A percentile compares a stretch with the other conserved stretches of the same genome.
Conservation (phyloP, 495 filamentous ascomycete genomes). For the Daldinia bambusicola region DNA sequence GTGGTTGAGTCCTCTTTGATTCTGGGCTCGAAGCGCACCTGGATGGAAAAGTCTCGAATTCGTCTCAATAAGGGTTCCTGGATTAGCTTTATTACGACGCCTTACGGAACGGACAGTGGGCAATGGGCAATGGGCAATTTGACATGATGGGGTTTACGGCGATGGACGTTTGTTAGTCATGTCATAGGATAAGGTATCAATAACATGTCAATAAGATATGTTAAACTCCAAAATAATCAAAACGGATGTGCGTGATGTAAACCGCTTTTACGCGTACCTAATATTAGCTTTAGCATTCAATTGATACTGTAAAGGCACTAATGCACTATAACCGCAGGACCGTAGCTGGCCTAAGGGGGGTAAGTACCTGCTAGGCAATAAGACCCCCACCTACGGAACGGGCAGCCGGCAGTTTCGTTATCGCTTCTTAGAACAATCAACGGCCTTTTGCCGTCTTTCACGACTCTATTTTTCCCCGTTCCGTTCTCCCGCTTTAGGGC, state of each 20-base stretch:
- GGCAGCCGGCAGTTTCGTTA: constrained; percentile 41
- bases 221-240: background rate
- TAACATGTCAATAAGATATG: background rate
- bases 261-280: background rate
- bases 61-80: background rate
- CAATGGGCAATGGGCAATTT: background rate
- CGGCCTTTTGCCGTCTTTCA: background rate
- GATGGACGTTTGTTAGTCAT: constrained; percentile 2
- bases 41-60: background rate
- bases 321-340: too few species aligned
- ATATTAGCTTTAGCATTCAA: too few species aligned
- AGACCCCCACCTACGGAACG: constrained; percentile 37
- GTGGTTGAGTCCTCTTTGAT: constrained; percentile 20
- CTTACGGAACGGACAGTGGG: background rate
- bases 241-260: background rate
- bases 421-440: background rate
- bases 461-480: constrained; percentile 3
- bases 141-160: constrained; percentile 1
- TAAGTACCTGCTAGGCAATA: too few species aligned
- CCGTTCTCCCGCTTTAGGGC: background rate
- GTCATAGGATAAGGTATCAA: background rate
- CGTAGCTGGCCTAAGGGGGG: too few species aligned
- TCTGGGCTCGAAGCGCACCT: constrained; percentile 10
- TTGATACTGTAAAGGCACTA: too few species aligned
- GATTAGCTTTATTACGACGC: background rate